phyloP scores from a whole-genome alignment of 2,329 filamentous ascomycete species.

The Calonectria henricotiae region DNA sequence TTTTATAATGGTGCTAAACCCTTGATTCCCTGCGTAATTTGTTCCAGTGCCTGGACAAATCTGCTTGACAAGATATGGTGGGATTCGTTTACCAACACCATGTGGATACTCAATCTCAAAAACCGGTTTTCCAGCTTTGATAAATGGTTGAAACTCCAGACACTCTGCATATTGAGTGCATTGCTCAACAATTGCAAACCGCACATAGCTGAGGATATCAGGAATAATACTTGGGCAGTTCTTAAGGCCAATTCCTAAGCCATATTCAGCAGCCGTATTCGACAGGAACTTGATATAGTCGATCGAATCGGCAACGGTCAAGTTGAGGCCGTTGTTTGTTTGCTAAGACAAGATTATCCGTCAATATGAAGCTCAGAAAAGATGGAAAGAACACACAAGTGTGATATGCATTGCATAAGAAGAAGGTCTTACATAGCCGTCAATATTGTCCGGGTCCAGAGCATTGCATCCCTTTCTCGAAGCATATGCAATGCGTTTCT shows the following conservation, averaged over 20 bases:
- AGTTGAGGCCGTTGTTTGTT: constrained; percentile 75
- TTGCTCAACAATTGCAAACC: constrained; percentile 81
- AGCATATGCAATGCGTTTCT: constrained; percentile 72
- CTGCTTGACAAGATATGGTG: background rate
- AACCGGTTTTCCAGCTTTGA: constrained; percentile 76
- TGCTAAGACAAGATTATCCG: constrained; percentile 52
- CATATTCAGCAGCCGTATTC: constrained; percentile 66
- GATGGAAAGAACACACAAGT: too few species aligned
- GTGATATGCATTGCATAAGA: background rate
- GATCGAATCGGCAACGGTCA: constrained; percentile 72
- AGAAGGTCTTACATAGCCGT: constrained; percentile 69
- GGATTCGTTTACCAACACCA: constrained; percentile 58
- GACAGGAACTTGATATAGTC: constrained; percentile 76
- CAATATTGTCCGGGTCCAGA: constrained; percentile 81
- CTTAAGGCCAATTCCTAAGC: constrained; percentile 78
- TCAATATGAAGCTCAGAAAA: constrained; percentile 6
- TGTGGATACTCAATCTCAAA: constrained; percentile 82
- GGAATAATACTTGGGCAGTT: constrained; percentile 76
- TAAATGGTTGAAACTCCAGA: constrained; percentile 71
- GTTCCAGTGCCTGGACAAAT: background rate
- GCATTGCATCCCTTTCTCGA: constrained; percentile 77
- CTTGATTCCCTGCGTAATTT: background rate
- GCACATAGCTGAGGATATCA: constrained; percentile 65
- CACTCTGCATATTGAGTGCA: constrained; percentile 76
- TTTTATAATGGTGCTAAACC: background rate